Base-by-base conservation (phyloP, 352 stramenopile genomes). In the Peronospora belbahrii region DNA sequence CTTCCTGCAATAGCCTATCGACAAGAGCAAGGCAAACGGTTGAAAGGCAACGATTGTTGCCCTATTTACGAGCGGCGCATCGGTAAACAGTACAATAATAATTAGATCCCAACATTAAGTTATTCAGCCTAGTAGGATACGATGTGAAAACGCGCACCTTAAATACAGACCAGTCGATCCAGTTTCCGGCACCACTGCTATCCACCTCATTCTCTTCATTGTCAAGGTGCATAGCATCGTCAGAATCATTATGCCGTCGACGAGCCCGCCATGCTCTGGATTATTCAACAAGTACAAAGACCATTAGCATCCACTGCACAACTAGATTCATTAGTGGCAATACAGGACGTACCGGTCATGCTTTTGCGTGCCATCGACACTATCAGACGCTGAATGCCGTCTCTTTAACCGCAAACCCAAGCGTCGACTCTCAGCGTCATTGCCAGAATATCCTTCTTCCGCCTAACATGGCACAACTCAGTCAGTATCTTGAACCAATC, bases 111-210 rank as follows among this genome's bases (percentile, higher is more conserved):
- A 37, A 10, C 6, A 38, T 34, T 8, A 5, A 5, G 23, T 44
- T n/a, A 14, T 34, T 6, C 13, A 6, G 22, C n/a, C 23, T n/a
- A 15, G 15, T 22, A 38, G 2, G 15, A n/a, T n/a, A n/a, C n/a
- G 15, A n/a, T 27, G 18, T 4, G 1, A 25, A 47, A 18, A 31
- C 15, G 19, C 23, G 39, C 59, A 79, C 67, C 53, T 83, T 72
- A 15, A 84, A 49, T 20, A 63, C 46, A 13, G 67, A 65, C 81
- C 81, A 93, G 39, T 89, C 66, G 27, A 92, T 71, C 81, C 77
- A 92, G 18, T 81, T 56, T 36, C 67, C 62, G 25, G 47, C 38
- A 20, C 31, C 58, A 44, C 33, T 53, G 20, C 18, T 31, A 49
- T 51, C 41, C 38, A 49, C n/a, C 8, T 68, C 58, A 0, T 76